Base-by-base conservation (phyloP, 495 filamentous ascomycete genomes). In the Podospora anserina region DNA sequence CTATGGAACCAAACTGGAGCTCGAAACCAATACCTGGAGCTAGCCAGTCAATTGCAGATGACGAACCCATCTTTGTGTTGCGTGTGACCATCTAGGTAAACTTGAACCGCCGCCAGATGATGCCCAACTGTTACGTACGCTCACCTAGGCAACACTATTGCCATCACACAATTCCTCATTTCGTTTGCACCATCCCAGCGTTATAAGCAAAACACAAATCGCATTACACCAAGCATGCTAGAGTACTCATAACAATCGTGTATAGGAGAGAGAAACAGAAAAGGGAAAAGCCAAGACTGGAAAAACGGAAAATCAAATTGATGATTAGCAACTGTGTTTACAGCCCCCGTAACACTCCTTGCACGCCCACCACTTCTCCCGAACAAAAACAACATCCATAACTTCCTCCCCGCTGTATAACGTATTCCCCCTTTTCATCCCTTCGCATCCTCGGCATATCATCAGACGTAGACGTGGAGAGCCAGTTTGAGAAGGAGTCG, bases 241-340 rank as follows among this genome's bases (percentile, higher is more conserved):
- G 39, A 49, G 39, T 49, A 49, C 39, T 49, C 39, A 16, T 49
- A 49, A 49, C 39, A 49, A 49, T 49, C 39, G 39, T 49, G 39
- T 49, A 49, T 49, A 49, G n/a, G 59, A 61, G 54, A 61, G 34
- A 65, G 30, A 69, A 54, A 60, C 5, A 57, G 7, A 64, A 28
- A 61, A 64, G 15, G 9, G 28, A 28, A 34, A 34, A 23, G 7
- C 32, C 2, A 55, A 66, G 60, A 27, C 55, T 32, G 28, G 60
- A 16, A 64, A 60, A 61, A 67, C 61, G 60, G 60, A 57, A 67
- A 70, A 66, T 58, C 56, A 74, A 63, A 65, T 71, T 66, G 34
- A 68, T 68, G 64, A 72, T 68, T 74, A 70, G 64, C 70, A 69
- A 65, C 32, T 60, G 67, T 66, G 64, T 74, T 66, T 64, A 71